Base-by-base conservation (phyloP, 176 grass and related monocot genomes). In the Raddia distichophylla region DNA sequence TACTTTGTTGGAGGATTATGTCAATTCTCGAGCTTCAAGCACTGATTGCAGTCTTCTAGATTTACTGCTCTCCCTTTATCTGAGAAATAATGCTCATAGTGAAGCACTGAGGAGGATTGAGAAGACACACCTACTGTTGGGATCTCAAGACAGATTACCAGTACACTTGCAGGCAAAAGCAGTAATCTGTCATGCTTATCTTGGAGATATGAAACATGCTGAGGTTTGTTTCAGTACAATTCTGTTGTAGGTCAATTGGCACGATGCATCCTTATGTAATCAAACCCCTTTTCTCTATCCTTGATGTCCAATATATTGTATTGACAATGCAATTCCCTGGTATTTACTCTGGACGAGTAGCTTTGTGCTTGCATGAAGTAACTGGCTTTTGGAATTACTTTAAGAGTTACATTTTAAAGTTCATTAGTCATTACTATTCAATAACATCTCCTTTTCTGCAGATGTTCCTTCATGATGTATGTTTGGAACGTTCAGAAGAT, bases 191-290 rank as follows among this genome's bases (percentile, higher is more conserved):
- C 80, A 84, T 52, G 92, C 95, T 73, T 67, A 87, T 90, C 75
- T 91, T 54, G 95, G 95, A 81, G 84, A 98, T n/a, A 86, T 95
- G 92, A 75, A 83, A 67, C 45, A 91, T 89, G 84, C 88, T 77
- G 90, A 98, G 95, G 93, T 94, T 84, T 85, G 84, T 76, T 88
- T 55, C 69, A 51, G 33, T 33, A 14, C 33, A 46, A 32, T 61
- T 76, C 35, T 81, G 33, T 32, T 79, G 46, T 57, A 57, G 51
- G 18, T 47, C 48, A 20, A 60, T 40, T 71, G 56, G 65, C 40
- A 78, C 8, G 53, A 56, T 40, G 14, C 58, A 72, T 79, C 7
- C 58, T 63, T 71, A 37, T 67, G 71, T 64, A 22, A 42, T 78
- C 5, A 10, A 60, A 61, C 9, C 44, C 22, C 19, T 10, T 10